These are phyloP conservation scores for Penicillium ochrochloron DNA, from an alignment of 495 filamentous ascomycete genomes.

Conservation along the genomic window DNA sequence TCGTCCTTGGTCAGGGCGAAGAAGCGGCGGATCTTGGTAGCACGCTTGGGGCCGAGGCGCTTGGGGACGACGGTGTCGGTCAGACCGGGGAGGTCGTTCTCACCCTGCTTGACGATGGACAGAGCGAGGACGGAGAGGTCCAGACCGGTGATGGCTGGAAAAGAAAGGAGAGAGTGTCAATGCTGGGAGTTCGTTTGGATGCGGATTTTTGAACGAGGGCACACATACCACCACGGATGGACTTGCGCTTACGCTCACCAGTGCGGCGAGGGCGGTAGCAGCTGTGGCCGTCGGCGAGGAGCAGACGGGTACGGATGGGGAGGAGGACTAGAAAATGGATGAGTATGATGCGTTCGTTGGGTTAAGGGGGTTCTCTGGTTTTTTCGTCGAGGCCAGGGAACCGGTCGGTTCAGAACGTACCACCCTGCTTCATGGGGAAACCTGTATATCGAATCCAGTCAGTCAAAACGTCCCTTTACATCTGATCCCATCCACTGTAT, in stretches of 20 bases:
- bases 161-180: conserved; percentile 14
- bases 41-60: conserved; percentile 97
- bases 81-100: conserved; percentile 87
- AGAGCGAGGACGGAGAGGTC: conserved; percentile 94
- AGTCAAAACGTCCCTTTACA: conserved; percentile 20
- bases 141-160: conserved; percentile 79
- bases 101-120: conserved; percentile 95
- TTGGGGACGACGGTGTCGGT: conserved; percentile 98
- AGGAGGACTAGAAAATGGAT: conserved; percentile 64
- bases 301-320: conserved; percentile 94
- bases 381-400: conserved; percentile 21
- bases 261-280: conserved; percentile 98
- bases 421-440: conserved; percentile 99
- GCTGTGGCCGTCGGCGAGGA: conserved; percentile 82
- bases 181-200: conserved; percentile 17
- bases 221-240: conserved; percentile 79
- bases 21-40: conserved; percentile 98
- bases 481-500: conserved; percentile 1
- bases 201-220: not conserved
- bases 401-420: conserved; percentile 41
- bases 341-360: conserved; percentile 29
- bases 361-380: conserved; percentile 11
- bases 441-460: conserved; percentile 44
- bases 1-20: conserved; percentile 99
- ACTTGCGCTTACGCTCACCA: conserved; percentile 99